Conservation (phyloP, 495 filamentous ascomycete species). For the Aspergillus heteromorphus region DNA sequence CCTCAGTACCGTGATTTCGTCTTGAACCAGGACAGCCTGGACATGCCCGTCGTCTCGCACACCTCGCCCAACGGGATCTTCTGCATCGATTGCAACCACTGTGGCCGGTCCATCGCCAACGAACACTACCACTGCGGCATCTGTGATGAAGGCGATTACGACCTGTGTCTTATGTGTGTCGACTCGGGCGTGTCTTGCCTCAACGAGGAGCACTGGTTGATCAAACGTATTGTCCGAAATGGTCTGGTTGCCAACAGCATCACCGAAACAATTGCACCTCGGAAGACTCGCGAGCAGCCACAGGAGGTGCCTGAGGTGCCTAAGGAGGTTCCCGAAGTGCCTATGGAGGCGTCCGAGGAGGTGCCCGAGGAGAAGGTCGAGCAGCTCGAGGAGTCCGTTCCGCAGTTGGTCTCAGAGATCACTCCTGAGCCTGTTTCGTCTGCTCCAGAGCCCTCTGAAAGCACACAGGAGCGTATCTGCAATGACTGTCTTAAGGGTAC, state of each 20-base stretch:
- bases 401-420: conserved; percentile 7
- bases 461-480: conserved; percentile 64
- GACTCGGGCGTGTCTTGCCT: conserved; percentile 69
- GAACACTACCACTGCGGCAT: conserved; percentile 91
- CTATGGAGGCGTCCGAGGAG: not conserved
- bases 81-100: conserved; percentile 90
- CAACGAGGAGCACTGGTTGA: conserved; percentile 79
- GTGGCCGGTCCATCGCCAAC: conserved; percentile 67
- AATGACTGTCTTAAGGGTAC: conserved; percentile 82
- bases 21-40: conserved; percentile 22
- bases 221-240: conserved; percentile 76
- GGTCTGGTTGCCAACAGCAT: conserved; percentile 78
- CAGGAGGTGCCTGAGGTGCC: conserved; percentile 20
- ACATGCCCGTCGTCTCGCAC: conserved; percentile 29
- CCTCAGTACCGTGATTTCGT: conserved; percentile 29
- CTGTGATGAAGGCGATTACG: conserved; percentile 91
- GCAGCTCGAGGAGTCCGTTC: conserved; percentile 1
- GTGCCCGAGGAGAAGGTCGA: no score
- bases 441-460: conserved; percentile 1
- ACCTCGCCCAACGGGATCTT: conserved; percentile 32
- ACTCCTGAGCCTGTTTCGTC: conserved; percentile 7
- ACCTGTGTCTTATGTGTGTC: conserved; percentile 81
- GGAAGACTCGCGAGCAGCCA: conserved; percentile 27
- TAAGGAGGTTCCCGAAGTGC: no score
- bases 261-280: conserved; percentile 71